A percentile compares a stretch with the other conserved stretches of the same genome.
Conservation (phyloP, 768 basidiomycete genomes). For the Collybiopsis confluens region DNA sequence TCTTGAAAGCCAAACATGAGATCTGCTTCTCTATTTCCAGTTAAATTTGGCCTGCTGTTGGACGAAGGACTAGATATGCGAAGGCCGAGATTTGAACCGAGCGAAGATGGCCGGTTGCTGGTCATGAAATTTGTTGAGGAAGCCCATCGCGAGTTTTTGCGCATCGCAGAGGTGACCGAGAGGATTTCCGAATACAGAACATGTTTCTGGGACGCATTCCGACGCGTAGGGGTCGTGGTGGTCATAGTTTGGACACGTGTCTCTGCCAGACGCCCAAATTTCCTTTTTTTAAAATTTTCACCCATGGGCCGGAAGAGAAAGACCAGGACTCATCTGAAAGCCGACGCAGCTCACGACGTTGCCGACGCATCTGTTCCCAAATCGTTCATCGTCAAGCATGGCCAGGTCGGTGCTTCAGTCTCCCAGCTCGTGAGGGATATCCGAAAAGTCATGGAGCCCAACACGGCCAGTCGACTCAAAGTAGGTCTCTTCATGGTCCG, state of each 20-base stretch:
- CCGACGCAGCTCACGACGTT: constrained; percentile 31
- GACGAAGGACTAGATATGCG: constrained; percentile 52
- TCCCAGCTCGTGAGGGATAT: constrained; percentile 89
- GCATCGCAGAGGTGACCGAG: constrained; percentile 90
- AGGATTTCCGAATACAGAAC: constrained; percentile 88
- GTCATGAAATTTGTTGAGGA: constrained; percentile 57
- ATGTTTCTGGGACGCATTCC: constrained; percentile 60
- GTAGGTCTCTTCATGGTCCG: constrained; percentile 36
- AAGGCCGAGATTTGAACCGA: constrained; percentile 73
- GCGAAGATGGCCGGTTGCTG: constrained; percentile 56
- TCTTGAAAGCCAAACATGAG: constrained; percentile 89
- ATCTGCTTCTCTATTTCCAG: constrained; percentile 68
- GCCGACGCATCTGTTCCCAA: constrained; percentile 53
- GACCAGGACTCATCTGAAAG: constrained; percentile 78
- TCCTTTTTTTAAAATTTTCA: not conserved
- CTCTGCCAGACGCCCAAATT: too few species aligned
- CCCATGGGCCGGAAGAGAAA: constrained; percentile 76
- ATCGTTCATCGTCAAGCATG: constrained; percentile 96
- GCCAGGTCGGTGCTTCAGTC: constrained; percentile 83
- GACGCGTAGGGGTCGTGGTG: constrained; percentile 15
- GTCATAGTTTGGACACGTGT: too few species aligned
- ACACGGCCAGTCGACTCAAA: constrained; percentile 89
- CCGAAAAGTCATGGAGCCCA: constrained; percentile 96
- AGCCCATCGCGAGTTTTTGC: constrained; percentile 97
- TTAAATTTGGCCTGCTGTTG: constrained; percentile 38